phyloP scores from a whole-genome alignment of 768 basidiomycete species.

The Boletus coccyginus region DNA sequence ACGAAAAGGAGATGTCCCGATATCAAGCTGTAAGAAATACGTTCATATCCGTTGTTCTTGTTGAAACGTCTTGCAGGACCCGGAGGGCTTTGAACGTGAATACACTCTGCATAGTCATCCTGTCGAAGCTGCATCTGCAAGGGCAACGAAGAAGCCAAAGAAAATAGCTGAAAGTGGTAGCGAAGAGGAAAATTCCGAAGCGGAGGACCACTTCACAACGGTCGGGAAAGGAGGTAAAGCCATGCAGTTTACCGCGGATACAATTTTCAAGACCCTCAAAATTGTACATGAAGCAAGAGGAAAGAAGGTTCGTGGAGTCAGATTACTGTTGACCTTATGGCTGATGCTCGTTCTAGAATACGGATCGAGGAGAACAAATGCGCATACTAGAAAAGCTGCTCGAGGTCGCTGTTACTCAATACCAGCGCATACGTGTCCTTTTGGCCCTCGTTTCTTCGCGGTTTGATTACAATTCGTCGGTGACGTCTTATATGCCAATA shows the following conservation, averaged over 20 bases:
- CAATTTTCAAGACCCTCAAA: constrained; percentile 90
- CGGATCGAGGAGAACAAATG: constrained; percentile 93
- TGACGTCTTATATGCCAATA: constrained; percentile 83
- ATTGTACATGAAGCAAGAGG: constrained; percentile 92
- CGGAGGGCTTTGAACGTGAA: constrained; percentile 81
- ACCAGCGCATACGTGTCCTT: constrained; percentile 92
- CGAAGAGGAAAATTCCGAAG: constrained; percentile 40
- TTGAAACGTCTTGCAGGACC: constrained; percentile 54
- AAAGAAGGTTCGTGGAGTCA: constrained; percentile 70
- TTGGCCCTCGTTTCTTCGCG: constrained; percentile 91
- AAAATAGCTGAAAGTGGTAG: constrained; percentile 34
- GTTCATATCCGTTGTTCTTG: neutral
- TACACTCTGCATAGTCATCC: constrained; percentile 55
- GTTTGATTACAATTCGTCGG: constrained; percentile 94
- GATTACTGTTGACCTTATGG: constrained; percentile 5
- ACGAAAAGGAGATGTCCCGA: constrained; percentile 74
- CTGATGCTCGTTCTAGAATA: constrained; percentile 59
- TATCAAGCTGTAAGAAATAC: constrained; percentile 66
- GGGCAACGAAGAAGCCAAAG: constrained; percentile 38
- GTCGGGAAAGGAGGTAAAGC: constrained; percentile 89
- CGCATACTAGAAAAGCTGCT: constrained; percentile 85
- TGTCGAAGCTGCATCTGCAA: constrained; percentile 37
- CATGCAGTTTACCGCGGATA: constrained; percentile 77
- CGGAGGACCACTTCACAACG: constrained; percentile 75
- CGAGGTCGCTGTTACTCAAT: constrained; percentile 81